A percentile compares a stretch with the other conserved stretches of the same genome.
These are phyloP conservation scores for Amyloporia xantha DNA, from an alignment of 768 basidiomycete genomes.

Conservation along the genomic window DNA sequence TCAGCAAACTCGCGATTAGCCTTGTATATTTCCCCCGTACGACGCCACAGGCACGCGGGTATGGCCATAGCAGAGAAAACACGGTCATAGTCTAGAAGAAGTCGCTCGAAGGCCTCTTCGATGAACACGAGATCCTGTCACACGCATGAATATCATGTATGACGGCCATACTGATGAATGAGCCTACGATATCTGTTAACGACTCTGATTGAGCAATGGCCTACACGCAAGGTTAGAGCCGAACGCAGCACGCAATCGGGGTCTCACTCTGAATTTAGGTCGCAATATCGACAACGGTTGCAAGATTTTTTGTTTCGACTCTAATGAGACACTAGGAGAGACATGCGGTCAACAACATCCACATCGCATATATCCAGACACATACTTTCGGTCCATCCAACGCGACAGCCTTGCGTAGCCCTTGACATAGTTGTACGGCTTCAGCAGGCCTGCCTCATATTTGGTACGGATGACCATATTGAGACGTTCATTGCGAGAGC, in stretches of 20 bases:
- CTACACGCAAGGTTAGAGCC: constrained; percentile 26
- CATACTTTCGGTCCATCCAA: constrained; percentile 94
- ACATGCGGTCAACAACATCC: not conserved
- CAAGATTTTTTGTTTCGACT: constrained; percentile 87
- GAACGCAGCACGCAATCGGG: not conserved
- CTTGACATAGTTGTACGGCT: constrained; percentile 95
- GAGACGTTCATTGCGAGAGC: constrained; percentile 83
- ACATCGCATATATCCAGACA: no score
- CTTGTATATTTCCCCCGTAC: constrained; percentile 98
- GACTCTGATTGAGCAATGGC: constrained; percentile 66
- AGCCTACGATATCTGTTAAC: constrained; percentile 69
- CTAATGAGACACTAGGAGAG: constrained; percentile 66
- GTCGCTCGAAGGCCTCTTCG: constrained; percentile 94
- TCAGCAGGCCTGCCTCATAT: constrained; percentile 91
- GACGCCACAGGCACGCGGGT: constrained; percentile 92
- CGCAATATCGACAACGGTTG: constrained; percentile 81
- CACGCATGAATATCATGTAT: not conserved
- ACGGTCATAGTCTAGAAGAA: constrained; percentile 92
- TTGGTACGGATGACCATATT: constrained; percentile 92
- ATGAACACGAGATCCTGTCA: constrained; percentile 88
- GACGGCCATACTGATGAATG: not conserved
- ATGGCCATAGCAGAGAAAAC: constrained; percentile 95
- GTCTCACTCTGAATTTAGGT: constrained; percentile 73
- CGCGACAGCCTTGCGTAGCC: constrained; percentile 86
- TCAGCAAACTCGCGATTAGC: constrained; percentile 95